These are phyloP conservation scores for Zymoseptoria ardabiliae DNA, from an alignment of 2,329 filamentous ascomycete species.

Conservation along the genomic window DNA sequence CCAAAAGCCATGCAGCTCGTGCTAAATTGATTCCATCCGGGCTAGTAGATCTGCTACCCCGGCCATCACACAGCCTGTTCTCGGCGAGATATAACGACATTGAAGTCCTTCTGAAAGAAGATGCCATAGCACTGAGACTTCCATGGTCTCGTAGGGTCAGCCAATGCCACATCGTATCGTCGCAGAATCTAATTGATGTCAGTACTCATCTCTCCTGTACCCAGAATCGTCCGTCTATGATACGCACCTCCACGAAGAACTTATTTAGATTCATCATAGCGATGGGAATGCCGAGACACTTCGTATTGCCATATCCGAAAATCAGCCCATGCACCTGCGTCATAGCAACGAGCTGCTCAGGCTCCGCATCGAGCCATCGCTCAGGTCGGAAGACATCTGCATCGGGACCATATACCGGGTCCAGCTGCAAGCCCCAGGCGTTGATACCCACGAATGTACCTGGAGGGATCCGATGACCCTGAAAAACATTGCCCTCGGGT, in stretches of 20 bases:
- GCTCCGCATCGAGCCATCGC: constrained; percentile 16
- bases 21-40: neutral
- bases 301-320: constrained; percentile 25
- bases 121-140: constrained; percentile 3
- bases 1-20: neutral
- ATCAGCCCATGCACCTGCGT: constrained; percentile 16
- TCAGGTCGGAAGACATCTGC: constrained; percentile 16
- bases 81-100: neutral
- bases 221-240: neutral
- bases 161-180: constrained; percentile 4
- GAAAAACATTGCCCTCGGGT: constrained; percentile 28
- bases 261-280: constrained; percentile 29
- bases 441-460: constrained; percentile 20
- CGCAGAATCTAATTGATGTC: constrained; percentile 4
- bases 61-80: neutral
- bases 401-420: constrained; percentile 21
- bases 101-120: constrained; percentile 6
- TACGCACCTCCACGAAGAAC: constrained; percentile 3
- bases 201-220: constrained; percentile 20
- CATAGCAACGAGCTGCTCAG: constrained; percentile 5
- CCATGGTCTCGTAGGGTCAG: constrained; percentile 6
- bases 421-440: constrained; percentile 17
- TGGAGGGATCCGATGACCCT: constrained; percentile 24
- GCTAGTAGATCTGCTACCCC: neutral
- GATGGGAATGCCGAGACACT: constrained; percentile 22